Percentiles rank a stretch among this genome's conserved stretches.
These are phyloP conservation scores for Acarospora socialis DNA, from an alignment of 2,329 filamentous ascomycete genomes.

Conservation along the genomic window DNA sequence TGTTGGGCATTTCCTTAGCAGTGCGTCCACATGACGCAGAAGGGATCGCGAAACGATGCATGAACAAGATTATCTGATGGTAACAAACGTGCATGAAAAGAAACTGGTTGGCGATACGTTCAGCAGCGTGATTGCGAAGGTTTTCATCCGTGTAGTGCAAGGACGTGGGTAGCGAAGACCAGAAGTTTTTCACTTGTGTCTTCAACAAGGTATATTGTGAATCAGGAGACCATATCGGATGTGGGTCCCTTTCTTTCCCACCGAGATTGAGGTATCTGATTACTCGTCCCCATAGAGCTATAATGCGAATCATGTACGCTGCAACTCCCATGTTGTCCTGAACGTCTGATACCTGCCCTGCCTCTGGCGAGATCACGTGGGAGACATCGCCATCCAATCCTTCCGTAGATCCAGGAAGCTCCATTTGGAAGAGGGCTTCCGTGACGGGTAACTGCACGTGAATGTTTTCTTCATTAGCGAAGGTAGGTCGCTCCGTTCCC, in stretches of 20 bases:
- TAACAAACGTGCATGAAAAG: slow-evolving; percentile 81
- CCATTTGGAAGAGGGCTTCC: slow-evolving; percentile 78
- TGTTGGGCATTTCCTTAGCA: slow-evolving; percentile 56
- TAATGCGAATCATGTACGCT: slow-evolving; percentile 72
- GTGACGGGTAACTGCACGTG: slow-evolving; percentile 83
- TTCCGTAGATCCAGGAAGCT: slow-evolving; percentile 80
- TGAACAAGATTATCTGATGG: slow-evolving; percentile 79
- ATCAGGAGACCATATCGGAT: slow-evolving; percentile 68
- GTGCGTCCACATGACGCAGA: slow-evolving; percentile 48
- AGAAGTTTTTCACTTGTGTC: slow-evolving; percentile 56
- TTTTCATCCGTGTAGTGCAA: slow-evolving; percentile 72
- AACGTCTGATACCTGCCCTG: slow-evolving; percentile 50
- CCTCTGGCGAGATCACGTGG: slow-evolving; percentile 46
- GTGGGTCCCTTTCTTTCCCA: slow-evolving; percentile 61
- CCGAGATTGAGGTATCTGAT: slow-evolving; percentile 85
- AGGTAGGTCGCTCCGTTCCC: slow-evolving; percentile 80
- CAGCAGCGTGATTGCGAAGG: slow-evolving; percentile 67
- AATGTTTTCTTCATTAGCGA: slow-evolving; percentile 77
- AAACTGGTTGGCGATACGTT: slow-evolving; percentile 80
- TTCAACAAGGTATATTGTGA: slow-evolving; percentile 62
- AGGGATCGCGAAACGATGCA: slow-evolving; percentile 75
- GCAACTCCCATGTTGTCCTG: slow-evolving; percentile 87
- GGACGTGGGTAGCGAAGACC: slow-evolving; percentile 50
- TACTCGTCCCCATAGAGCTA: slow-evolving; percentile 80
- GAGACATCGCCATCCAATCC: slow-evolving; percentile 58